Percentiles rank a stretch among this genome's conserved stretches.
Conservation (phyloP, 768 basidiomycete species). For the Cyclocybe cylindracea region DNA sequence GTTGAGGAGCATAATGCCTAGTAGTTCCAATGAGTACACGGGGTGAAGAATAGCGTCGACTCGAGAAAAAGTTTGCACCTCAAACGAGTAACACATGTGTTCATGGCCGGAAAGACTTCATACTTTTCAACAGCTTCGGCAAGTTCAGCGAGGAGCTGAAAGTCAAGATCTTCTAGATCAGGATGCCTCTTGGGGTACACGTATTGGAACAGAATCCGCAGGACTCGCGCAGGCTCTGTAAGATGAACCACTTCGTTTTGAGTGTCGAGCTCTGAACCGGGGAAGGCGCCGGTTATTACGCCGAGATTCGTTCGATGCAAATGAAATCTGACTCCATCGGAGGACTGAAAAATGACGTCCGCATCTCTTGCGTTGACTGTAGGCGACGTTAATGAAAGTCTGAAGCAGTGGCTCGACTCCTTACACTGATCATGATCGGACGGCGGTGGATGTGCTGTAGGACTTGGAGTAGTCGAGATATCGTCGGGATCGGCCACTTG, state of each 20-base stretch:
- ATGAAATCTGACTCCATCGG: constrained; percentile 6
- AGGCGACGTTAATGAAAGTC: too few relatives aligned
- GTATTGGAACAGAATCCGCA: constrained; percentile 5
- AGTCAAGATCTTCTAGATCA: neutral
- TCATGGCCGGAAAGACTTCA: constrained; percentile 10
- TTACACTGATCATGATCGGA: too few relatives aligned
- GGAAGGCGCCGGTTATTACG: constrained; percentile 6
- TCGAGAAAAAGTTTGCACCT: neutral
- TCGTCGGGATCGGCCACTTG: too few relatives aligned
- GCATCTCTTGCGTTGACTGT: constrained; percentile 5
- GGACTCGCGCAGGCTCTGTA: neutral
- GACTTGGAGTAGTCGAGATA: too few relatives aligned
- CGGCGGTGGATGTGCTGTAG: too few relatives aligned
- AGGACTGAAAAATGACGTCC: constrained; percentile 3
- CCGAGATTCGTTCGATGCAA: constrained; percentile 1
- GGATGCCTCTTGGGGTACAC: constrained; percentile 6
- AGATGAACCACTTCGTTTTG: constrained; percentile 3
- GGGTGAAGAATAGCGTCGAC: neutral
- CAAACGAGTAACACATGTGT: constrained; percentile 4
- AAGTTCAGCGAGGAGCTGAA: neutral
- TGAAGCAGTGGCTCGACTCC: too few relatives aligned
- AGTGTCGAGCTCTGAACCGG: constrained; percentile 3
- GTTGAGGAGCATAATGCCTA: constrained; percentile 3
- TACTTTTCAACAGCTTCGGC: constrained; percentile 12
- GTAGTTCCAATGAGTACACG: neutral